phyloP scores from a whole-genome alignment of 805 yeast species.

The Saccharomyces paradoxus region DNA sequence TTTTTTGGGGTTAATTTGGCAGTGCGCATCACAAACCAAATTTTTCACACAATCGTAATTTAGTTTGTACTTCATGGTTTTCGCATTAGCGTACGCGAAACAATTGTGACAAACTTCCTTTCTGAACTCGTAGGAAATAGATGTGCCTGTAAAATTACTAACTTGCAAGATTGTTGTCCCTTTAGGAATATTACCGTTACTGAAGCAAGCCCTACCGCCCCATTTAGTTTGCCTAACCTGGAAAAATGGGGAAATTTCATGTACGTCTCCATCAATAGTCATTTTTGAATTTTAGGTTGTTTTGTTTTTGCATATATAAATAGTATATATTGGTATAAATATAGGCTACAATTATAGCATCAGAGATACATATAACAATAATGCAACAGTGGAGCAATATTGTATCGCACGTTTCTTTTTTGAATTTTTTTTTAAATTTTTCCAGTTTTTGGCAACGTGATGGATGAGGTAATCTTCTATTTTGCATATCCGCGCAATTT shows the following conservation, averaged over 20 bases:
- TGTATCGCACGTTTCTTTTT: neutral
- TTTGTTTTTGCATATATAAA: slow-evolving; percentile 33
- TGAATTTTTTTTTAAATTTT: neutral
- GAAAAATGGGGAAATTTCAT: slow-evolving; percentile 6
- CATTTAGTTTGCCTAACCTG: slow-evolving; percentile 11
- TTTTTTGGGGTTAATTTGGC: slow-evolving; percentile 11
- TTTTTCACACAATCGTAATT: slow-evolving; percentile 5
- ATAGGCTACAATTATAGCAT: neutral
- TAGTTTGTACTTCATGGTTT: slow-evolving; percentile 37
- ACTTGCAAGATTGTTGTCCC: slow-evolving; percentile 37
- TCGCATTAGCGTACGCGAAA: slow-evolving; percentile 41
- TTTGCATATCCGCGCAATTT: neutral
- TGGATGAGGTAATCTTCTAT: slow-evolving; percentile 1
- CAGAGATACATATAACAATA: neutral
- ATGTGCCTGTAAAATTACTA: slow-evolving; percentile 38
- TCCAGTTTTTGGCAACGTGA: neutral
- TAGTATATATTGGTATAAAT: neutral
- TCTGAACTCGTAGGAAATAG: slow-evolving; percentile 44
- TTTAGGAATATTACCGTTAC: slow-evolving; percentile 33
- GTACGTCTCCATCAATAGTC: slow-evolving; percentile 1
- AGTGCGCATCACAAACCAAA: neutral
- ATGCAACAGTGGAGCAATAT: neutral
- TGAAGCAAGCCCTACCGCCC: slow-evolving; percentile 47
- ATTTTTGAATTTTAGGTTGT: slow-evolving; percentile 18
- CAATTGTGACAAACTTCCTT: slow-evolving; percentile 58